Evolutionary conservation across 2,329 filamentous ascomycete species (phyloP).

Genomic region (Rhynchosporium agropyri): DNA sequence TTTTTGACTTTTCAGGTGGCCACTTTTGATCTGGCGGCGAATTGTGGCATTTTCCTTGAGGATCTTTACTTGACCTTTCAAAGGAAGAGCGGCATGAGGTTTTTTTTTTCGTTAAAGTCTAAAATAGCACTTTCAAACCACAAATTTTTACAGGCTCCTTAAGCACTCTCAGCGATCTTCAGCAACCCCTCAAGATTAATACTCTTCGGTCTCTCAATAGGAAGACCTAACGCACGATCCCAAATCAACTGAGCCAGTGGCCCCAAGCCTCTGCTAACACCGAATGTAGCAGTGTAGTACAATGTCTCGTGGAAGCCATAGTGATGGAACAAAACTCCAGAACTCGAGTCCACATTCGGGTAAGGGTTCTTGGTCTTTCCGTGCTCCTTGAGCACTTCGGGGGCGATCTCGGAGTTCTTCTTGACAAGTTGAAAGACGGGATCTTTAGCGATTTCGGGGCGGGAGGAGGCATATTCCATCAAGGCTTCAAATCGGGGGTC

Average conservation of each 20-base stretch:
- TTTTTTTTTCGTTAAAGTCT: slow-evolving; percentile 2
- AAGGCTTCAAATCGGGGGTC: slow-evolving; percentile 95
- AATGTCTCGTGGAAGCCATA: slow-evolving; percentile 97
- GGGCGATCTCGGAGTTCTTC: slow-evolving; percentile 90
- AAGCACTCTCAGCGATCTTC: slow-evolving; percentile 57
- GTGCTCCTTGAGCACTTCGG: slow-evolving; percentile 87
- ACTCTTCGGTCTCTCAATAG: slow-evolving; percentile 97
- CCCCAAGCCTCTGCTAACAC: slow-evolving; percentile 72
- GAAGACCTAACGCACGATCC: slow-evolving; percentile 90
- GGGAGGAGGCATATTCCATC: slow-evolving; percentile 89
- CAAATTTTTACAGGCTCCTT: background rate
- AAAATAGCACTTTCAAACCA: slow-evolving; percentile 2
- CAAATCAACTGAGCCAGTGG: slow-evolving; percentile 94
- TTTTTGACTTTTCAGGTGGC: no score
- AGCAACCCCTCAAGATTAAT: slow-evolving; percentile 89
- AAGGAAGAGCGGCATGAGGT: no score
- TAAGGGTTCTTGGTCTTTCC: slow-evolving; percentile 99
- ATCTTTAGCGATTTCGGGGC: slow-evolving; percentile 82
- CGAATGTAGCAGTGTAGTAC: slow-evolving; percentile 82
- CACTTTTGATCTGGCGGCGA: no score
- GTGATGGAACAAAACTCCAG: slow-evolving; percentile 95
- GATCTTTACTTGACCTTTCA: no score
- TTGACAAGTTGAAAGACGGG: slow-evolving; percentile 93
- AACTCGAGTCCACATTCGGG: slow-evolving; percentile 93
- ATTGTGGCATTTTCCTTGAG: no score